These are phyloP conservation scores for Echinosophora koreensis DNA, from an alignment of 306 rosid genomes.

Conservation along the genomic window DNA sequence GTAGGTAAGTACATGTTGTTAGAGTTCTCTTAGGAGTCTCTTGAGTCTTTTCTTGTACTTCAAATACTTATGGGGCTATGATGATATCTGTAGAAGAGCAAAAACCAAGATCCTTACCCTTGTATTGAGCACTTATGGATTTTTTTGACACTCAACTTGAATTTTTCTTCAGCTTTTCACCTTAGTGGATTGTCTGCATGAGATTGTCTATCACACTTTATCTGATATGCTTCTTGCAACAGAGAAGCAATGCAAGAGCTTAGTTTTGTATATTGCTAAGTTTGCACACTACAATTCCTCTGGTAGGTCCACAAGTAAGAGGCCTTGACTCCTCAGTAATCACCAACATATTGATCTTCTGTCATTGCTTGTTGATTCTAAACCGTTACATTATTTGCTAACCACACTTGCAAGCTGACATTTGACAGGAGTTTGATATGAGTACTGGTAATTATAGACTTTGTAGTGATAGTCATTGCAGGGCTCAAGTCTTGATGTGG, in stretches of 20 bases:
- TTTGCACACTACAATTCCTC: background rate
- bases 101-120: background rate
- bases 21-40: no score
- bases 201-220: background rate
- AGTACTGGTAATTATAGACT: background rate
- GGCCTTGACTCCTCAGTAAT: no score
- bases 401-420: slow-evolving; percentile 3
- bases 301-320: no score
- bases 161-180: background rate
- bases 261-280: slow-evolving; percentile 13
- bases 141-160: background rate
- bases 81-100: background rate
- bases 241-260: background rate
- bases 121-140: background rate
- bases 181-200: background rate
- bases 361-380: background rate
- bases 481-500: background rate
- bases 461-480: slow-evolving; percentile 6
- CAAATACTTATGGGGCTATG: background rate
- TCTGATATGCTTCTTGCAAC: background rate
- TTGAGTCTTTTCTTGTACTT: background rate
- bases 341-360: background rate
- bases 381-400: slow-evolving; percentile 1
- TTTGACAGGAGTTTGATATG: slow-evolving; percentile 8
- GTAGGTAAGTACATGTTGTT: no score